A percentile compares a stretch with the other conserved stretches of the same genome.
phyloP scores from a whole-genome alignment of 106 monocot genomes.

The Dioscorea alata region DNA sequence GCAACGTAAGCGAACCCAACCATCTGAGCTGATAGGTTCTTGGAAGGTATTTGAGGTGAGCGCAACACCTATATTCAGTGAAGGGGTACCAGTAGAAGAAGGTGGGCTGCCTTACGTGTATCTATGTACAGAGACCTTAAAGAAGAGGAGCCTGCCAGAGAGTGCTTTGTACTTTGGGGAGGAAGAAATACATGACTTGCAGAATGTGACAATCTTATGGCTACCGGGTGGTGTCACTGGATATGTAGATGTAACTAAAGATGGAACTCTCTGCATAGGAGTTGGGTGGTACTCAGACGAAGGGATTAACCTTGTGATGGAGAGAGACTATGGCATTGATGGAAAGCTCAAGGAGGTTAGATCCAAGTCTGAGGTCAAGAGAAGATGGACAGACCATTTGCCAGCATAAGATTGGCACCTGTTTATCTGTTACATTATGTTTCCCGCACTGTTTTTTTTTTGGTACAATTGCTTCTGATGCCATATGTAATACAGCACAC shows the following conservation, averaged over 20 bases:
- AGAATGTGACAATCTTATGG: conserved; percentile 85
- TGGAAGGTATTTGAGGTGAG: conserved; percentile 91
- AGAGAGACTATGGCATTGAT: conserved; percentile 95
- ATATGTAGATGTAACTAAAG: conserved; percentile 78
- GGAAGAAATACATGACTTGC: conserved; percentile 74
- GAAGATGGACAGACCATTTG: conserved; percentile 44
- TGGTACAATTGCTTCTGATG: too few species aligned
- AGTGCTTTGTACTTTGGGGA: conserved; percentile 53
- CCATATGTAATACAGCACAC: too few species aligned
- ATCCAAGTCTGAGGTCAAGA: conserved; percentile 80
- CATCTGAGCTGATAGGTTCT: conserved; percentile 71
- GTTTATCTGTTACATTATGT: too few species aligned
- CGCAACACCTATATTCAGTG: conserved; percentile 58
- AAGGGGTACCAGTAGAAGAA: conserved; percentile 10
- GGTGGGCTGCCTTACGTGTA: conserved; percentile 48
- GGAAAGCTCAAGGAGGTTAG: conserved; percentile 94
- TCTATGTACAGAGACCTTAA: conserved; percentile 83
- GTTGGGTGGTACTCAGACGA: conserved; percentile 96
- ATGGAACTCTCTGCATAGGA: conserved; percentile 79
- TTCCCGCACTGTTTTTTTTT: too few species aligned
- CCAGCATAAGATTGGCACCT: conserved; percentile 2
- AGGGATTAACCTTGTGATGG: conserved; percentile 96
- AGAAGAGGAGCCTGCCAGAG: conserved; percentile 83
- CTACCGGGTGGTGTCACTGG: conserved; percentile 85
- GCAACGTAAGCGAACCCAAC: conserved; percentile 54